Percentiles rank a stretch among this genome's conserved stretches.
These are phyloP conservation scores for Chloromonas sp. DNA, from an alignment of 163 green algal genomes.

Conservation along the genomic window DNA sequence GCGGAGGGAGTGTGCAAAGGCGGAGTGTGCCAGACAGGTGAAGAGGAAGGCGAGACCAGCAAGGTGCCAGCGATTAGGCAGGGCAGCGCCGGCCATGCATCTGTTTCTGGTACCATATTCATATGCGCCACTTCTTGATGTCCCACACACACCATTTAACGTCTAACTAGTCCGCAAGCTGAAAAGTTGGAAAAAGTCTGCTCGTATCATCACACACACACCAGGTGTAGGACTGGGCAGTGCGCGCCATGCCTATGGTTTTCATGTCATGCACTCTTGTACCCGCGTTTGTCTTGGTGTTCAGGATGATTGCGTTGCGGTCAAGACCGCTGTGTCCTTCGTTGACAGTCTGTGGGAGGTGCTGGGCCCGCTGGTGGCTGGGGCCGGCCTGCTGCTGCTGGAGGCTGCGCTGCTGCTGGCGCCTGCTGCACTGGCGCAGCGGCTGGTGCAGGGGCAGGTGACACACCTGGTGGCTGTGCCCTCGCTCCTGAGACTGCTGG, in stretches of 20 bases:
- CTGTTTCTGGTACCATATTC: background rate
- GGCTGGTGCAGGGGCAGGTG: conserved; percentile 5
- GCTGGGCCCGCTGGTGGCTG: conserved; percentile 52
- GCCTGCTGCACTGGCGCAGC: background rate
- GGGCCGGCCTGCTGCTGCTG: conserved; percentile 16
- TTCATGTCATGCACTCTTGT: background rate
- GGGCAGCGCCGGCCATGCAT: too few species aligned
- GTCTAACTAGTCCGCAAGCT: background rate
- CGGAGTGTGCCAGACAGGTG: too few species aligned
- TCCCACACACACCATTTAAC: conserved; percentile 17
- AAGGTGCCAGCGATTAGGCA: too few species aligned
- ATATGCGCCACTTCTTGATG: too few species aligned
- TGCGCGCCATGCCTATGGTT: background rate
- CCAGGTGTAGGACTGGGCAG: background rate
- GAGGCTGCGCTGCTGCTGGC: conserved; percentile 10
- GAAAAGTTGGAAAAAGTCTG: too few species aligned
- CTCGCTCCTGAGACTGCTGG: conserved; percentile 27
- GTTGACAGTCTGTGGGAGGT: conserved; percentile 65
- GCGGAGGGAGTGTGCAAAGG: too few species aligned
- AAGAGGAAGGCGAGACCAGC: too few species aligned
- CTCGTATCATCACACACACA: background rate
- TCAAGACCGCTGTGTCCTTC: conserved; percentile 55
- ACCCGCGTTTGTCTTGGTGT: background rate
- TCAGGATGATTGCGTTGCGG: conserved; percentile 37
- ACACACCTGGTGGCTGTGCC: conserved; percentile 36